These are phyloP conservation scores for Aspergillus pseudoglaucus DNA, from an alignment of 2,329 filamentous ascomycete genomes.

Conservation along the genomic window DNA sequence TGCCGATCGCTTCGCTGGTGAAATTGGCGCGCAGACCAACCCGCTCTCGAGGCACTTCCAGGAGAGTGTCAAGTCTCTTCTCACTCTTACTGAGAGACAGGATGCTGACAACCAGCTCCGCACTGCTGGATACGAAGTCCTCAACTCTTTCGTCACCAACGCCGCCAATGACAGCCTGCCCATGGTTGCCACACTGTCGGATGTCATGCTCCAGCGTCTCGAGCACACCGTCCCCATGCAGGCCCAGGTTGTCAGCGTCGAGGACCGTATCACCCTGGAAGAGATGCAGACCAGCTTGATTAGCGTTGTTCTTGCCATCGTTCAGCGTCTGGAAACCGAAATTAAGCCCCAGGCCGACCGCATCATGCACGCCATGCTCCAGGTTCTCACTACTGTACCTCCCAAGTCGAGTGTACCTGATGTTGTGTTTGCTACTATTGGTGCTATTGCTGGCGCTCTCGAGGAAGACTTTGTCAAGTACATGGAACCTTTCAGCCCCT, in stretches of 20 bases:
- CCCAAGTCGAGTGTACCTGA: conserved; percentile 92
- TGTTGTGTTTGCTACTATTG: conserved; percentile 84
- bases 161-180: conserved; percentile 78
- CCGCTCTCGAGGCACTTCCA: conserved; percentile 88
- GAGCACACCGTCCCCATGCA: conserved; percentile 87
- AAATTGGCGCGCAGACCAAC: conserved; percentile 71
- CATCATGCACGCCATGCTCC: conserved; percentile 85
- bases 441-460: conserved; percentile 81
- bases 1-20: conserved; percentile 88
- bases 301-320: conserved; percentile 85
- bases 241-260: conserved; percentile 88
- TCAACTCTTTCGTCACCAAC: conserved; percentile 90
- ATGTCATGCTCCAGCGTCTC: conserved; percentile 82
- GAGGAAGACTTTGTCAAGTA: conserved; percentile 94
- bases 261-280: conserved; percentile 91
- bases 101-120: conserved; percentile 84
- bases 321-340: conserved; percentile 84
- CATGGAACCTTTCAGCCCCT: conserved; percentile 91
- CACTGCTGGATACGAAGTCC: conserved; percentile 93
- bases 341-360: conserved; percentile 83
- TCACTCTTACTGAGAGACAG: conserved; percentile 72
- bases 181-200: conserved; percentile 73
- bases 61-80: conserved; percentile 76
- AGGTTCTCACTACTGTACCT: conserved; percentile 69
- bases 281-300: conserved; percentile 96